phyloP scores from a whole-genome alignment of 1,284 basidiomycete species.

The Pseudozyma tsukubaensis region DNA sequence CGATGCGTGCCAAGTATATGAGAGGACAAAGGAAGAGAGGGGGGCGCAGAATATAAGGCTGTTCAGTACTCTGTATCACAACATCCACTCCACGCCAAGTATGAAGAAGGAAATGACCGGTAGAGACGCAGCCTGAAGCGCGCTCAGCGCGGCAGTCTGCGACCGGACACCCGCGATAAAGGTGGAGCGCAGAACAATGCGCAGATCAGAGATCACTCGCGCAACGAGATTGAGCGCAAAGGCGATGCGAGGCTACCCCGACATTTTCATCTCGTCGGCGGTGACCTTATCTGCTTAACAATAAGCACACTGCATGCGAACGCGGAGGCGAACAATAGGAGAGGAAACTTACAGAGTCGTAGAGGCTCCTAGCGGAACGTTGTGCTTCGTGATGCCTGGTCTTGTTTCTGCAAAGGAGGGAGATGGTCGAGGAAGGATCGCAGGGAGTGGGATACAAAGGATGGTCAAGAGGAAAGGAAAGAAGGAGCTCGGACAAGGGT shows the following conservation, averaged over 20 bases:
- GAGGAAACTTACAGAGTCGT: slow-evolving; percentile 26
- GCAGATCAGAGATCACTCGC: slow-evolving; percentile 1
- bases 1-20: not conserved
- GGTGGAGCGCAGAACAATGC: slow-evolving; percentile 7
- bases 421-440: not conserved
- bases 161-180: not conserved
- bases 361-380: slow-evolving; percentile 3
- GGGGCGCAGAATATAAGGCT: not conserved
- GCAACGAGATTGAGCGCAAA: slow-evolving; percentile 10
- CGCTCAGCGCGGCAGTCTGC: not conserved
- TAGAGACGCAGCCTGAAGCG: not conserved
- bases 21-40: not conserved
- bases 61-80: not conserved
- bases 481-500: slow-evolving; percentile 1
- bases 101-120: not conserved
- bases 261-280: slow-evolving; percentile 18
- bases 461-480: not conserved
- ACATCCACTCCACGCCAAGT: not conserved
- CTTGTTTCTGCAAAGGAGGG: slow-evolving; percentile 6
- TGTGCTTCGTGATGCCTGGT: slow-evolving; percentile 15
- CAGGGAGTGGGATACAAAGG: not conserved
- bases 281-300: slow-evolving; percentile 2
- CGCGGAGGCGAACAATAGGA: not conserved
- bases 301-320: slow-evolving; percentile 7
- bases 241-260: slow-evolving; percentile 2